Evolutionary conservation across 148 eudicot genomes (phyloP).

Genomic region (Spergularia marina): DNA sequence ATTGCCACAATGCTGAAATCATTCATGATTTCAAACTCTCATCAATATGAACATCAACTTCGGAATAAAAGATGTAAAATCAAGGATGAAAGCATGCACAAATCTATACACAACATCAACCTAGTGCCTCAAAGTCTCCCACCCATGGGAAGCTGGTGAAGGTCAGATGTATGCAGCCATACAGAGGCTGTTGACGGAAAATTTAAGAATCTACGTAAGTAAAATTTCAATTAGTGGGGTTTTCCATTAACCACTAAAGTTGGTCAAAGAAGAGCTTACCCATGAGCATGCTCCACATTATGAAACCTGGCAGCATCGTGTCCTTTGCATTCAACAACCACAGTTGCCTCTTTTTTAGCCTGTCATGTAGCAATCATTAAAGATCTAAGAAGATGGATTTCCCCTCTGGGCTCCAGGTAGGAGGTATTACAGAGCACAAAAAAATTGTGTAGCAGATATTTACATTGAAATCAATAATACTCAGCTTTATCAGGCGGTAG

Average conservation of each 20-base stretch:
- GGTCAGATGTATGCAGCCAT: too few relatives aligned
- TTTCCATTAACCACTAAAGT: neutral
- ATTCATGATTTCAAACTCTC: too few relatives aligned
- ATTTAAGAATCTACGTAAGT: too few relatives aligned
- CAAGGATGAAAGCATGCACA: too few relatives aligned
- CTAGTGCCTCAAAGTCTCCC: too few relatives aligned
- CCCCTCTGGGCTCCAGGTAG: neutral
- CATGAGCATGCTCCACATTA: conserved; percentile 82
- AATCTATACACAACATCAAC: too few relatives aligned
- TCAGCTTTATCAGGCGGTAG: conserved; percentile 90
- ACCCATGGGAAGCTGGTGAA: too few relatives aligned
- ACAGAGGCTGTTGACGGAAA: too few relatives aligned
- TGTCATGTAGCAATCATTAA: conserved; percentile 24
- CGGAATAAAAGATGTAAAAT: too few relatives aligned
- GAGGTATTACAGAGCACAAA: neutral
- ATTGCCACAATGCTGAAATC: too few relatives aligned
- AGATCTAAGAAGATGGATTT: neutral
- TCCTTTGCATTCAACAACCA: conserved; percentile 94
- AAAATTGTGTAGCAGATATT: conserved; percentile 5
- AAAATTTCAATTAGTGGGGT: neutral
- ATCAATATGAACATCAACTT: too few relatives aligned
- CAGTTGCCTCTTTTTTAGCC: conserved; percentile 60
- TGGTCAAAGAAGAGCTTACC: conserved; percentile 42
- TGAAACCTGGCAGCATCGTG: conserved; percentile 93
- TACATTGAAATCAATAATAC: conserved; percentile 69